phyloP scores from a whole-genome alignment of 2,329 filamentous ascomycete species.

The Aspergillus fructus region DNA sequence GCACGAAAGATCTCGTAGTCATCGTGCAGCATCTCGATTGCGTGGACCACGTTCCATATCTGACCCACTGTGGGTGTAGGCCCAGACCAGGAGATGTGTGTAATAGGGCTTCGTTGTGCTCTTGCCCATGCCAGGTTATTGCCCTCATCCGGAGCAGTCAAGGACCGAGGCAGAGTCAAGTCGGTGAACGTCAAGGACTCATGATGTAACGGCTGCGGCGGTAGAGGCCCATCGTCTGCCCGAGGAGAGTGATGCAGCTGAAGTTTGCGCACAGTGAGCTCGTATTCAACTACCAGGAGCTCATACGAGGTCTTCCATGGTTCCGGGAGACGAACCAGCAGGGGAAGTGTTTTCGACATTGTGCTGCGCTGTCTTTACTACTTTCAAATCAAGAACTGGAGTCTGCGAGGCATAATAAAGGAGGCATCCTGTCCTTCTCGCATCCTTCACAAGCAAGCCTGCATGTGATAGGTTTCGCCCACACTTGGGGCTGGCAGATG shows the following conservation, averaged over 20 bases:
- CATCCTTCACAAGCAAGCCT: no score
- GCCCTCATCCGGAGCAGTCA: conserved; percentile 21
- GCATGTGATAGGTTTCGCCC: no score
- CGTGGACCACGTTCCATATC: conserved; percentile 40
- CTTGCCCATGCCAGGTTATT: conserved; percentile 41
- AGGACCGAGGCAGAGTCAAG: conserved; percentile 20
- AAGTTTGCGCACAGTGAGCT: conserved; percentile 8
- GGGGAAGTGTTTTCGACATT: no score
- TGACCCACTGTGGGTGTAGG: conserved; percentile 36
- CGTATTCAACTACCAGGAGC: conserved; percentile 15
- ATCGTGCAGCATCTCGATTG: conserved; percentile 31
- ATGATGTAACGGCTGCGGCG: conserved; percentile 28
- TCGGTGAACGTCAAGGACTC: conserved; percentile 31
- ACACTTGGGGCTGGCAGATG: no score
- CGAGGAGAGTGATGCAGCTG: conserved; percentile 21
- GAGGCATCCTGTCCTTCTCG: no score
- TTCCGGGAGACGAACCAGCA: conserved; percentile 18
- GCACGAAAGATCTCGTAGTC: conserved; percentile 36
- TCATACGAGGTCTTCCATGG: conserved; percentile 21
- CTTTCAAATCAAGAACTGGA: rapidly evolving
- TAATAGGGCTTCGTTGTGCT: conserved; percentile 29
- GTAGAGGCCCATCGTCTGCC: conserved; percentile 17
- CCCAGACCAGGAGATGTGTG: conserved; percentile 18
- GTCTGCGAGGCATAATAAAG: no score
- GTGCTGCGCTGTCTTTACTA: no score